Conservation (phyloP, 495 filamentous ascomycete genomes). For the Symbiotaphrina buchneri region DNA sequence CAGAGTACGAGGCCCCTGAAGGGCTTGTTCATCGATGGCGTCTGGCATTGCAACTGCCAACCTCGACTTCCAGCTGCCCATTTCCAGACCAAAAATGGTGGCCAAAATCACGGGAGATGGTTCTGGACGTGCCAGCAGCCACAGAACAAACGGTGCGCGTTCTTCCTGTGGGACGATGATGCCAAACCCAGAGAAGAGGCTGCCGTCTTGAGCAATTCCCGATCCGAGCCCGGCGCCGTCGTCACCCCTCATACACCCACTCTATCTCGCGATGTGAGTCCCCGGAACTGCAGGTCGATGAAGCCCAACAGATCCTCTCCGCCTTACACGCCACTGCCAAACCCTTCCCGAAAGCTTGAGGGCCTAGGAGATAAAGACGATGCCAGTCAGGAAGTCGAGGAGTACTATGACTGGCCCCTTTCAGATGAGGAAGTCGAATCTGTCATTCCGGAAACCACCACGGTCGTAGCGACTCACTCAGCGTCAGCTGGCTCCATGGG, state of each 20-base stretch:
- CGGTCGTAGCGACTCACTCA: no score
- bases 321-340: background rate
- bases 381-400: conserved; percentile 14
- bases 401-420: conserved; percentile 21
- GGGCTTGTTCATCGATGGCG: conserved; percentile 29
- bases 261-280: background rate
- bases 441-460: no score
- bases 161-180: conserved; percentile 51
- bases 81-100: conserved; percentile 41
- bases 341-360: background rate
- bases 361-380: background rate
- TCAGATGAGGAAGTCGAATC: conserved; percentile 18
- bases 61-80: conserved; percentile 35
- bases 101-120: conserved; percentile 36
- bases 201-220: conserved; percentile 25
- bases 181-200: conserved; percentile 30
- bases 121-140: conserved; percentile 46
- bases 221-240: conserved; percentile 8
- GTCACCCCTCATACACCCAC: background rate
- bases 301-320: background rate
- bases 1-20: conserved; percentile 20
- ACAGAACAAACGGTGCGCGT: conserved; percentile 28
- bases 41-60: conserved; percentile 44
- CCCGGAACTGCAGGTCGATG: no score
- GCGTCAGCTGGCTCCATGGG: no score